These are phyloP conservation scores for Fusarium sp. DNA, from an alignment of 2,329 filamentous ascomycete species.

Conservation along the genomic window DNA sequence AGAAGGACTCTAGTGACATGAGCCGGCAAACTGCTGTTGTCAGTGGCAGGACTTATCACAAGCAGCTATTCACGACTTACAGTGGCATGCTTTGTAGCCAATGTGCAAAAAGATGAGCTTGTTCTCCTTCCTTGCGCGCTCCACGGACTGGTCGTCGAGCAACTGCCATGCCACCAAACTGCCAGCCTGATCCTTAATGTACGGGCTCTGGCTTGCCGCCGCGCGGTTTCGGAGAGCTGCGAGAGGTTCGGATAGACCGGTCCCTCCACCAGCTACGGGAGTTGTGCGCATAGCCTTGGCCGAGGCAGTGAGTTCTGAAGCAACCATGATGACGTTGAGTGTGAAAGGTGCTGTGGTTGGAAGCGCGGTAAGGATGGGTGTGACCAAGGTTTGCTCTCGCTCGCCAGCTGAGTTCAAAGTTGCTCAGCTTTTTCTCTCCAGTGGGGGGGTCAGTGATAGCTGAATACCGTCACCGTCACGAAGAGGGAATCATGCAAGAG, in stretches of 20 bases:
- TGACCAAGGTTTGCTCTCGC: background rate
- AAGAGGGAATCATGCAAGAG: conserved; percentile 35
- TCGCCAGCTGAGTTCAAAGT: conserved; percentile 24
- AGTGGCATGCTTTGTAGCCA: conserved; percentile 95
- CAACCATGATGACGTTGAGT: conserved; percentile 50
- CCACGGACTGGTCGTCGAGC: conserved; percentile 83
- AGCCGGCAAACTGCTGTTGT: conserved; percentile 80
- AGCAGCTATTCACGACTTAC: conserved; percentile 67
- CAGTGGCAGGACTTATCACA: conserved; percentile 30
- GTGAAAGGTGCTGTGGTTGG: background rate
- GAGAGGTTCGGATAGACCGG: conserved; percentile 40
- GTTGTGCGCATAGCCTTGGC: conserved; percentile 53
- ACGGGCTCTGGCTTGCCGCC: conserved; percentile 63
- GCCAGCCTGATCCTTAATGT: conserved; percentile 80
- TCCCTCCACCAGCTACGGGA: conserved; percentile 42
- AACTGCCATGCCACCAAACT: conserved; percentile 95
- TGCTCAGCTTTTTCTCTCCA: conserved; percentile 13
- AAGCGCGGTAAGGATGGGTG: conserved; percentile 4
- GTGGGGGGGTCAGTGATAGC: conserved; percentile 21
- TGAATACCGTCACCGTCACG: background rate
- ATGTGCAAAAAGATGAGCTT: conserved; percentile 94
- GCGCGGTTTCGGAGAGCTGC: conserved; percentile 55
- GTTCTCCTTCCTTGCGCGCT: conserved; percentile 84
- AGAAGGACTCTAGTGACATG: conserved; percentile 94
- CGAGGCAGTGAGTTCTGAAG: conserved; percentile 57